Percentiles rank a stretch among this genome's conserved stretches.
These are phyloP conservation scores for Helenozyma baotianmanensis DNA, from an alignment of 805 yeast genomes.

Conservation along the genomic window DNA sequence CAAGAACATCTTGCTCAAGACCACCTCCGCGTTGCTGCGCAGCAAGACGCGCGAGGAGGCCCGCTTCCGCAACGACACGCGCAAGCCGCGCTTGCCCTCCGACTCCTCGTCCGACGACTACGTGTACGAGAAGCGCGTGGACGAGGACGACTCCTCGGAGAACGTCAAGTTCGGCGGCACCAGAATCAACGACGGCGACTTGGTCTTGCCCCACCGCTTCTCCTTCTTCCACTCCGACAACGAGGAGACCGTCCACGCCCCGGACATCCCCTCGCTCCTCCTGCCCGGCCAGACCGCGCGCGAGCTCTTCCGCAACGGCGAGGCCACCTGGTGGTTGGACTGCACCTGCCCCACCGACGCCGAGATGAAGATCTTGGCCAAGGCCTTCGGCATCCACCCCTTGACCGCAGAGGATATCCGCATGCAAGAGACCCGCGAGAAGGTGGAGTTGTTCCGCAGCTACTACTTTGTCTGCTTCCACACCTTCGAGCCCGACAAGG, in stretches of 20 bases:
- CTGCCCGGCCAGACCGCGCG: slow-evolving; percentile 60
- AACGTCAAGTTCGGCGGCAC: slow-evolving; percentile 40
- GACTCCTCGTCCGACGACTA: slow-evolving; percentile 22
- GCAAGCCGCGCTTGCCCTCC: slow-evolving; percentile 9
- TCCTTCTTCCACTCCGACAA: slow-evolving; percentile 76
- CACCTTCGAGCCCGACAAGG: slow-evolving; percentile 83
- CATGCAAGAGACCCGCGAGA: slow-evolving; percentile 95
- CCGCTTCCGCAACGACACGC: background rate
- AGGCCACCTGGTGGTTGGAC: slow-evolving; percentile 94
- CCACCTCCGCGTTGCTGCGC: slow-evolving; percentile 3
- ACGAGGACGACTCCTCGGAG: slow-evolving; percentile 22
- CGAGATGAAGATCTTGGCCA: slow-evolving; percentile 88
- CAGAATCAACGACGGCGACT: slow-evolving; percentile 24
- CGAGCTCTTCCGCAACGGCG: slow-evolving; percentile 64
- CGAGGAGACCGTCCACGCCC: slow-evolving; percentile 86
- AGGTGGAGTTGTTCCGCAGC: slow-evolving; percentile 84
- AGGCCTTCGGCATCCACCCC: slow-evolving; percentile 96
- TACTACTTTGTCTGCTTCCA: slow-evolving; percentile 97
- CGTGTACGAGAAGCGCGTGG: slow-evolving; percentile 11
- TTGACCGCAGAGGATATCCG: slow-evolving; percentile 96
- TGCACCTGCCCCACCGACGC: slow-evolving; percentile 91
- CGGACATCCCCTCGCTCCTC: slow-evolving; percentile 76
- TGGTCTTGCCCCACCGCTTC: slow-evolving; percentile 65
- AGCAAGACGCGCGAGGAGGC: background rate
- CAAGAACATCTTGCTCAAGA: slow-evolving; percentile 24